A percentile compares a stretch with the other conserved stretches of the same genome.
Conservation (phyloP, 306 rosid species). For the Lupinus albus region DNA sequence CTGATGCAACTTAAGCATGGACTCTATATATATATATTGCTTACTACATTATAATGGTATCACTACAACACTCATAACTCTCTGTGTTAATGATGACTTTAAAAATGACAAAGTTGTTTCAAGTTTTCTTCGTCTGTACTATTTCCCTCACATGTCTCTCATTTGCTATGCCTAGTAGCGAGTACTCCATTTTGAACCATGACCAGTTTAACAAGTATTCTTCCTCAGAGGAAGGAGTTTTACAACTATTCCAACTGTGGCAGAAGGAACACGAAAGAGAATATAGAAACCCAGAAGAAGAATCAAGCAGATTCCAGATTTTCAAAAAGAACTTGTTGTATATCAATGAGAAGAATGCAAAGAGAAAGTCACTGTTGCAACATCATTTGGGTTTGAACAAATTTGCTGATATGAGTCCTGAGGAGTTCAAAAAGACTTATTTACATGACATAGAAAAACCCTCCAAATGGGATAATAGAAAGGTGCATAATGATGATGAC, state of each 20-base stretch:
- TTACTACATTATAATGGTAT: not conserved
- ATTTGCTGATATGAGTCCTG: conserved; percentile 65
- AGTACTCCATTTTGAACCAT: conserved; percentile 42
- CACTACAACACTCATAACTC: conserved; percentile 8
- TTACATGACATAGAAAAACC: conserved; percentile 42
- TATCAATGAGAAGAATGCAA: conserved; percentile 53
- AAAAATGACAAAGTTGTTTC: conserved; percentile 33
- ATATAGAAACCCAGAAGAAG: conserved; percentile 51
- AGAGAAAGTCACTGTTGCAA: conserved; percentile 35
- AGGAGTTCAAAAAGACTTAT: conserved; percentile 51
- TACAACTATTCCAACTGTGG: conserved; percentile 60
- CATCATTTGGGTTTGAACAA: conserved; percentile 57
- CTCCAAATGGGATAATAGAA: conserved; percentile 6
- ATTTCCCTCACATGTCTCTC: conserved; percentile 40
- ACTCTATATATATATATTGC: no score
- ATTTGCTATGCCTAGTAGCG: conserved; percentile 36
- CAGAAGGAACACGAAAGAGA: conserved; percentile 50
- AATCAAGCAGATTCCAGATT: conserved; percentile 42
- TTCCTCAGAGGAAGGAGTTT: conserved; percentile 49
- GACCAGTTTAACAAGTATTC: conserved; percentile 22
- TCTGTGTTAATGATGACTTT: conserved; percentile 35
- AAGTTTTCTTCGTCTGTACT: conserved; percentile 21
- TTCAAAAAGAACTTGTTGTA: conserved; percentile 58
- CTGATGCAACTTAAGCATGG: no score
- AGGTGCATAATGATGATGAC: not conserved